Evolutionary conservation across 2,329 filamentous ascomycete genomes (phyloP).

Genomic region (Fusarium sp.): DNA sequence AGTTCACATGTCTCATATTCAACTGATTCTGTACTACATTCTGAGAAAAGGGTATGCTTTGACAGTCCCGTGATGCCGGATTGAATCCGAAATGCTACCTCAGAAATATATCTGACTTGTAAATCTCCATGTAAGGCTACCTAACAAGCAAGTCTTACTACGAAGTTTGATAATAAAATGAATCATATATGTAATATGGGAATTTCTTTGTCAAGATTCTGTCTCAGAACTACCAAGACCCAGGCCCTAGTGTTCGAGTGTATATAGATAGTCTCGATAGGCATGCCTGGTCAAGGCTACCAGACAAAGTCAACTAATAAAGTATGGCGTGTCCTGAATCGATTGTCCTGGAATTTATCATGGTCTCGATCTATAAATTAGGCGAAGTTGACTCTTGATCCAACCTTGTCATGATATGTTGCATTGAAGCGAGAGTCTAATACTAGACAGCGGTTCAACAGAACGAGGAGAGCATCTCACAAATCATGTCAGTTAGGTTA

Average conservation of each 20-base stretch:
- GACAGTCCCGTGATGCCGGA: slow-evolving; percentile 30
- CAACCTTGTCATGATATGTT: background rate
- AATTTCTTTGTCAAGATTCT: too few species aligned
- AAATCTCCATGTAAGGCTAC: background rate
- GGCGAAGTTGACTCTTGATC: background rate
- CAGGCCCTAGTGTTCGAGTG: background rate
- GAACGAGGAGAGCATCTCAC: background rate
- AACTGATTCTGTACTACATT: slow-evolving; percentile 22
- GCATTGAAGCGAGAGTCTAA: background rate
- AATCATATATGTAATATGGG: too few species aligned
- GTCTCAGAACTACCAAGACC: background rate
- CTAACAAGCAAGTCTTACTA: background rate
- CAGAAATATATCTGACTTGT: background rate
- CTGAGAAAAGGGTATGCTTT: slow-evolving; percentile 15
- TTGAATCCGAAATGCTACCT: background rate
- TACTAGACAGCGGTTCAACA: background rate
- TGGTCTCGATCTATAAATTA: background rate
- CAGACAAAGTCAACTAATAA: background rate
- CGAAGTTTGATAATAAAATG: too few species aligned
- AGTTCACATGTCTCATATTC: slow-evolving; percentile 21
- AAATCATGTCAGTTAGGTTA: too few species aligned
- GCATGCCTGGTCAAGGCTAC: background rate
- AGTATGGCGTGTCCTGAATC: background rate
- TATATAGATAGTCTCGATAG: background rate
- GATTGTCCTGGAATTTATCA: background rate